phyloP scores from a whole-genome alignment of 805 yeast genomes.

The Candida bentonensis region DNA sequence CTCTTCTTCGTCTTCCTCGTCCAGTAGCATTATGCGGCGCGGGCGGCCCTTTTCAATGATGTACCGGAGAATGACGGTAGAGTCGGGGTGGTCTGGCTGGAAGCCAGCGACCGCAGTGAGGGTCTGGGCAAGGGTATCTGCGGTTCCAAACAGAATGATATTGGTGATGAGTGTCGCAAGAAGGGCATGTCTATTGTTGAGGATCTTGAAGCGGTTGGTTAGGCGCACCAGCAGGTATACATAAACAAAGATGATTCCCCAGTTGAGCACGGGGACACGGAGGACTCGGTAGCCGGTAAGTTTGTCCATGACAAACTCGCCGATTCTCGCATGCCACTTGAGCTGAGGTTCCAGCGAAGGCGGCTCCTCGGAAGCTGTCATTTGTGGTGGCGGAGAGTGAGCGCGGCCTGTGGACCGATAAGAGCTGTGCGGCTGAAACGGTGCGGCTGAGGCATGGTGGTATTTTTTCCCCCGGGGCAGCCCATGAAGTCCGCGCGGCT shows the following conservation, averaged over 20 bases:
- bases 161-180: constrained; percentile 75
- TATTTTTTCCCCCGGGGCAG: no score
- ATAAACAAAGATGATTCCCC: constrained; percentile 20
- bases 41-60: constrained; percentile 22
- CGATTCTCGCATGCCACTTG: neutral
- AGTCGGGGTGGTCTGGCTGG: constrained; percentile 8
- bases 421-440: no score
- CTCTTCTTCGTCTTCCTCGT: constrained; percentile 14
- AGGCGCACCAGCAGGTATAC: constrained; percentile 19
- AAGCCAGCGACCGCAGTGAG: constrained; percentile 28
- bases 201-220: constrained; percentile 17
- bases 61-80: constrained; percentile 11
- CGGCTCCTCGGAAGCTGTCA: neutral
- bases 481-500: no score
- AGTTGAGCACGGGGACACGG: constrained; percentile 21
- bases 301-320: neutral
- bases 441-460: no score
- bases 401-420: neutral
- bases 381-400: neutral
- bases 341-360: neutral
- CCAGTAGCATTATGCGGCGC: constrained; percentile 19
- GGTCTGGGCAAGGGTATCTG: constrained; percentile 81
- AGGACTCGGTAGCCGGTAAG: constrained; percentile 12
- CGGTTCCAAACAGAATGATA: constrained; percentile 70
- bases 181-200: constrained; percentile 49